phyloP scores from a whole-genome alignment of 2,329 filamentous ascomycete genomes.

The Cercospora sp. region DNA sequence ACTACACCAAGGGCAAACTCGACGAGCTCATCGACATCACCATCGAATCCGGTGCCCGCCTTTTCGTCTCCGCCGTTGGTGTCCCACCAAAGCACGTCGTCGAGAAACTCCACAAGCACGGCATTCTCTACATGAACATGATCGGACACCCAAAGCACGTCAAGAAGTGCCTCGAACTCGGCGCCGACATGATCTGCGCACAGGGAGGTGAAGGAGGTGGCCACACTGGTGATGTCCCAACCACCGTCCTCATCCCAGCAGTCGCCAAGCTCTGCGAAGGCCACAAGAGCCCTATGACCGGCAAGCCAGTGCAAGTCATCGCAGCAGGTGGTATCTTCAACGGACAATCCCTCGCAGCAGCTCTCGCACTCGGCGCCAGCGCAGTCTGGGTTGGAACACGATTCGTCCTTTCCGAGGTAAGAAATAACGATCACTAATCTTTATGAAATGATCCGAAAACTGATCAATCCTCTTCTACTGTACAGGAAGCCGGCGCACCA shows the following conservation, averaged over 20 bases:
- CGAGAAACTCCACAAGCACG: constrained; percentile 81
- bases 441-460: neutral
- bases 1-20: constrained; percentile 99
- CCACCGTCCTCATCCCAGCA: constrained; percentile 86
- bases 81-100: constrained; percentile 84
- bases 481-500: constrained; percentile 80
- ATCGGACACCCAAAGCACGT: constrained; percentile 99
- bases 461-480: constrained; percentile 6
- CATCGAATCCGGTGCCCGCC: constrained; percentile 84
- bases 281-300: constrained; percentile 83
- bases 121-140: constrained; percentile 99
- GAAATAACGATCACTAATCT: constrained; percentile 1
- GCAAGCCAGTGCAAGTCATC: constrained; percentile 83
- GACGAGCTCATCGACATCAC: constrained; percentile 86
- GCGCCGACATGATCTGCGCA: constrained; percentile 95
- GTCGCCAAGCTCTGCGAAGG: constrained; percentile 80
- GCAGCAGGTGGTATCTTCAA: constrained; percentile 94
- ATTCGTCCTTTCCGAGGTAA: constrained; percentile 78
- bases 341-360: constrained; percentile 83
- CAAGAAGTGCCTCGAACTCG: constrained; percentile 88
- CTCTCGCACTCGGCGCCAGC: constrained; percentile 87
- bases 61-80: constrained; percentile 98
- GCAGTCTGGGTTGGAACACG: constrained; percentile 97
- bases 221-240: constrained; percentile 76
- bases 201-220: constrained; percentile 97